phyloP scores from a whole-genome alignment of 2,329 filamentous ascomycete species.

The Trichoderma cornu-damae region DNA sequence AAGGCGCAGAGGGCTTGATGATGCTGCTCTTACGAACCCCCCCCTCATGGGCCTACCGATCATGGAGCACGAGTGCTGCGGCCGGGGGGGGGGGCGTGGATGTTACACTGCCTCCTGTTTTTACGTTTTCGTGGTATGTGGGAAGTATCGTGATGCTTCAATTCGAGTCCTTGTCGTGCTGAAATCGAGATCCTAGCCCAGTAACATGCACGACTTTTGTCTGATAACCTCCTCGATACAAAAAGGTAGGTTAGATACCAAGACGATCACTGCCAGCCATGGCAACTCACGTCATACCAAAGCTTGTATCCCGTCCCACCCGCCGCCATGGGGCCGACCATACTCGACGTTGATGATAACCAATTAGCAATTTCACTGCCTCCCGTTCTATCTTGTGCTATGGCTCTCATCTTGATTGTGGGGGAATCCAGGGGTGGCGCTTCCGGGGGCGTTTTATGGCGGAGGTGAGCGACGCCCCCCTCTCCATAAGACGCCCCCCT shows the following conservation, averaged over 20 bases:
- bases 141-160: not conserved
- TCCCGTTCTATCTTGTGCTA: too few species aligned
- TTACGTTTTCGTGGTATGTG: too few species aligned
- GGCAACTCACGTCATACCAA: not conserved
- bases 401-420: not conserved
- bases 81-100: not conserved
- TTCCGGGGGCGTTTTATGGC: not conserved
- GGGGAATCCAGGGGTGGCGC: not conserved
- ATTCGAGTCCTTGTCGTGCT: too few species aligned
- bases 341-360: not conserved
- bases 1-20: too few species aligned
- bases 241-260: not conserved
- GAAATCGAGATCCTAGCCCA: not conserved
- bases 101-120: too few species aligned
- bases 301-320: conserved; percentile 6
- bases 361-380: not conserved
- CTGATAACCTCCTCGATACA: not conserved
- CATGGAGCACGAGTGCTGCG: not conserved
- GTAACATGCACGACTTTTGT: not conserved
- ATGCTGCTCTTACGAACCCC: too few species aligned
- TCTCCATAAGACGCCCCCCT: not conserved
- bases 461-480: not conserved
- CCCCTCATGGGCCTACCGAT: not conserved
- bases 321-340: conserved; percentile 7
- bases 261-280: conserved; percentile 6